These are phyloP conservation scores for Alternaria atra DNA, from an alignment of 2,329 filamentous ascomycete genomes.

Conservation along the genomic window DNA sequence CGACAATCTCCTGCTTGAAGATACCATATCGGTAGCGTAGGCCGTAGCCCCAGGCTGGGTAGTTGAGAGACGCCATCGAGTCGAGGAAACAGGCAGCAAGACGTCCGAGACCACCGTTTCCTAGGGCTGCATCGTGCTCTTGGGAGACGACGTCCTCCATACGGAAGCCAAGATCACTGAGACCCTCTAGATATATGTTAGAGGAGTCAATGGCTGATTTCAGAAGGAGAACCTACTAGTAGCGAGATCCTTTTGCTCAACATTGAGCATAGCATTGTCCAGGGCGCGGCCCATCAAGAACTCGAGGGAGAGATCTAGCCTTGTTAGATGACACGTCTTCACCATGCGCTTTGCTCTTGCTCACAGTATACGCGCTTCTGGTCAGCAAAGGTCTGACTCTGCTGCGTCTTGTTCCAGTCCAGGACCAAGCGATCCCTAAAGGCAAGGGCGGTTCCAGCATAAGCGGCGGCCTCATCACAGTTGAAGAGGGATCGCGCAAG, in stretches of 20 bases:
- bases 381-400: slow-evolving; percentile 89
- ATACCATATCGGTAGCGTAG: slow-evolving; percentile 92
- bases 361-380: slow-evolving; percentile 91
- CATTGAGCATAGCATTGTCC: slow-evolving; percentile 98
- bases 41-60: slow-evolving; percentile 96
- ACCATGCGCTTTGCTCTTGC: slow-evolving; percentile 21
- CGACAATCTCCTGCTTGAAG: slow-evolving; percentile 99
- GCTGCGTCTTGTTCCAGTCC: slow-evolving; percentile 98
- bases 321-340: slow-evolving; percentile 20
- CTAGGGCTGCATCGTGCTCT: slow-evolving; percentile 94
- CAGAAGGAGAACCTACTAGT: slow-evolving; percentile 65
- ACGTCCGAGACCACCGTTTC: slow-evolving; percentile 93
- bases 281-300: slow-evolving; percentile 96
- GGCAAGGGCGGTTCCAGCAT: slow-evolving; percentile 87
- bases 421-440: slow-evolving; percentile 92
- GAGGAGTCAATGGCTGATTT: slow-evolving; percentile 4
- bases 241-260: slow-evolving; percentile 85
- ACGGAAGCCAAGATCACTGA: slow-evolving; percentile 90
- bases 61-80: slow-evolving; percentile 93
- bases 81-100: slow-evolving; percentile 97
- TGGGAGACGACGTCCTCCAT: slow-evolving; percentile 95
- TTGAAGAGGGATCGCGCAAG: slow-evolving; percentile 97
- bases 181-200: slow-evolving; percentile 69
- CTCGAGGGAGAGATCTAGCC: slow-evolving; percentile 84
- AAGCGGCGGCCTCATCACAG: slow-evolving; percentile 92